These are phyloP conservation scores for Parasitella parasitica DNA, from an alignment of 371 early-diverging fungal species.

Conservation along the genomic window DNA sequence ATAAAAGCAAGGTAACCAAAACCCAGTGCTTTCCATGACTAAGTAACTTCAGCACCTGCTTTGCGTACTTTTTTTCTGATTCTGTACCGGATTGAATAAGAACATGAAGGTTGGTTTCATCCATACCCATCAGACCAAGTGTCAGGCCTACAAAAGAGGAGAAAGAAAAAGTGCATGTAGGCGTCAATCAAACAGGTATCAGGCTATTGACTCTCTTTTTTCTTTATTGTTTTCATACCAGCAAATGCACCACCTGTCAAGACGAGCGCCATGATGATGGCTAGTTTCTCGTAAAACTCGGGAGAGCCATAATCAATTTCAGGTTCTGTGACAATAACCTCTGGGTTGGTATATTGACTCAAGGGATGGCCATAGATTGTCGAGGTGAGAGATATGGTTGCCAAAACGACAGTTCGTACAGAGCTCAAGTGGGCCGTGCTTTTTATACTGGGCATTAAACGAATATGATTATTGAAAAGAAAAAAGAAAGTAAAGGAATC, in stretches of 20 bases:
- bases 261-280: conserved; percentile 17
- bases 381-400: conserved; percentile 11
- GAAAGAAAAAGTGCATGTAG: neutral
- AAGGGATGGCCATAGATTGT: conserved; percentile 29
- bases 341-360: neutral
- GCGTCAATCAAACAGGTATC: neutral
- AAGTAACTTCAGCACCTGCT: conserved; percentile 66
- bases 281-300: conserved; percentile 21
- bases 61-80: conserved; percentile 66
- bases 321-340: conserved; percentile 6
- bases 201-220: too few relatives aligned
- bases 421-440: conserved; percentile 12
- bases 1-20: conserved; percentile 85
- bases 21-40: conserved; percentile 81
- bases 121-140: conserved; percentile 82
- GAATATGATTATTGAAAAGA: neutral
- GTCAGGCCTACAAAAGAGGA: conserved; percentile 62
- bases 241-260: conserved; percentile 30
- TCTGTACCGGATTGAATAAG: conserved; percentile 71
- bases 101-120: conserved; percentile 69
- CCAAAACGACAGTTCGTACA: conserved; percentile 15
- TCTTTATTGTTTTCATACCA: conserved; percentile 2
- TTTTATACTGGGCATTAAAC: neutral
- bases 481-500: conserved; percentile 2
- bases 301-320: conserved; percentile 22